Conservation (phyloP, 306 rosid species). For the Amphicarpaea edgeworthii region DNA sequence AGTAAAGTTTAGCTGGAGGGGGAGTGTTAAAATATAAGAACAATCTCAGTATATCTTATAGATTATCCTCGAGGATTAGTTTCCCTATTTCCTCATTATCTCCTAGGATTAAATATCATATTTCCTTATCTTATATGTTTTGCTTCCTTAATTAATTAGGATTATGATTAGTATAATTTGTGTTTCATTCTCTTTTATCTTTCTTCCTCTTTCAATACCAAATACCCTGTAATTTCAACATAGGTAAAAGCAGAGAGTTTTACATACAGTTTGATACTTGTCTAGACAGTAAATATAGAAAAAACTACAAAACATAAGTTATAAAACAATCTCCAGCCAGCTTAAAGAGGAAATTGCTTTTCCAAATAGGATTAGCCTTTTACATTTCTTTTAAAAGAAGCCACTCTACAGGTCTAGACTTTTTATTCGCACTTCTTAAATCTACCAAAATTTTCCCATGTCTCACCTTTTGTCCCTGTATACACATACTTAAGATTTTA, state of each 20-base stretch:
- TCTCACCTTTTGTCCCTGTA: constrained; percentile 22
- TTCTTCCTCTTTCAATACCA: neutral
- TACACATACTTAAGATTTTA: neutral
- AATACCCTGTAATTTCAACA: neutral
- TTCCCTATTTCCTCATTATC: neutral
- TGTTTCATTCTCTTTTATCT: neutral
- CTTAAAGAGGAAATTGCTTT: constrained; percentile 1
- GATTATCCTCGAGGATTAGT: neutral
- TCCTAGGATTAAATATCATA: neutral
- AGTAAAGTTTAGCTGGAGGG: neutral
- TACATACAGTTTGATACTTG: neutral
- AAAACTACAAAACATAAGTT: neutral
- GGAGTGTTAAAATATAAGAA: neutral
- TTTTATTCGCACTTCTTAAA: constrained; percentile 16
- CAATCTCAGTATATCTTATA: neutral
- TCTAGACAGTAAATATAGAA: constrained; percentile 18
- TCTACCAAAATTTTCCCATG: neutral
- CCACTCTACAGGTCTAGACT: constrained; percentile 4
- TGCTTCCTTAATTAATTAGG: neutral
- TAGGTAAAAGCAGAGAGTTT: constrained; percentile 1
- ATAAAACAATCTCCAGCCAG: constrained; percentile 11
- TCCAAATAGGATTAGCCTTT: constrained; percentile 30
- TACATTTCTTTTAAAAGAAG: neutral
- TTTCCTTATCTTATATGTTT: neutral
- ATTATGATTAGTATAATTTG: neutral